A percentile compares a stretch with the other conserved stretches of the same genome.
Conservation (phyloP, 2,329 filamentous ascomycete species). For the Cordyceps cicadae region DNA sequence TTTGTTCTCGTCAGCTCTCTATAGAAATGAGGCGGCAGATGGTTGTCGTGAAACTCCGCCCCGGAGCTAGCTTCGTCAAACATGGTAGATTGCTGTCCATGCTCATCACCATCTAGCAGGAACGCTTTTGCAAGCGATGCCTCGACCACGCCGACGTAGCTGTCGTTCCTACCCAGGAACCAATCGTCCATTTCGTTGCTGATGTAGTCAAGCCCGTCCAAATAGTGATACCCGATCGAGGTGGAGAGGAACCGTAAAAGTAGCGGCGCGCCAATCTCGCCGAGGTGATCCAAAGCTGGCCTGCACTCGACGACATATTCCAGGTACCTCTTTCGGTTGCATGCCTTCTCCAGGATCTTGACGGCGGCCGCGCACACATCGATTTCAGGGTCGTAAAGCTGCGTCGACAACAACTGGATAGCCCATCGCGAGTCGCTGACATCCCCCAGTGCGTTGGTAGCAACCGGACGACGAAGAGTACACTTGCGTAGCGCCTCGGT, state of each 20-base stretch:
- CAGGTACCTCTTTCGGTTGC: slow-evolving; percentile 81
- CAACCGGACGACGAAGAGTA: slow-evolving; percentile 46
- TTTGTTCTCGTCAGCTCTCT: slow-evolving; percentile 85
- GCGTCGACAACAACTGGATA: slow-evolving; percentile 92
- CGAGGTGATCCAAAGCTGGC: slow-evolving; percentile 86
- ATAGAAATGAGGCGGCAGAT: slow-evolving; percentile 96
- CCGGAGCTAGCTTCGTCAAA: slow-evolving; percentile 51
- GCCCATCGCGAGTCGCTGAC: slow-evolving; percentile 82
- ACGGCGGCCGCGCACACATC: slow-evolving; percentile 94
- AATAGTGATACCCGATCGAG: slow-evolving; percentile 93
- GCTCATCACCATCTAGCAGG: slow-evolving; percentile 53
- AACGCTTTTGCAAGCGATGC: slow-evolving; percentile 88
- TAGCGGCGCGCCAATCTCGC: slow-evolving; percentile 90
- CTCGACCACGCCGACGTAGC: slow-evolving; percentile 90
- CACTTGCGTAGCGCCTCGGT: slow-evolving; percentile 85
- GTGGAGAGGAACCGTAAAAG: slow-evolving; percentile 89
- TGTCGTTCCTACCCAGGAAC: slow-evolving; percentile 94
- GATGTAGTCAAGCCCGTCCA: slow-evolving; percentile 95
- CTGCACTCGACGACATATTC: slow-evolving; percentile 97
- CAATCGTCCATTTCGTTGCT: slow-evolving; percentile 99
- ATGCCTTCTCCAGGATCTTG: slow-evolving; percentile 95
- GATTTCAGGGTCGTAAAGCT: slow-evolving; percentile 93
- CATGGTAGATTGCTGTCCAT: slow-evolving; percentile 47
- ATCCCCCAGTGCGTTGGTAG: slow-evolving; percentile 26
- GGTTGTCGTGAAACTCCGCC: slow-evolving; percentile 50